Evolutionary conservation across 73 alveolate species (phyloP).

Genomic region (Uronychia setigera): DNA sequence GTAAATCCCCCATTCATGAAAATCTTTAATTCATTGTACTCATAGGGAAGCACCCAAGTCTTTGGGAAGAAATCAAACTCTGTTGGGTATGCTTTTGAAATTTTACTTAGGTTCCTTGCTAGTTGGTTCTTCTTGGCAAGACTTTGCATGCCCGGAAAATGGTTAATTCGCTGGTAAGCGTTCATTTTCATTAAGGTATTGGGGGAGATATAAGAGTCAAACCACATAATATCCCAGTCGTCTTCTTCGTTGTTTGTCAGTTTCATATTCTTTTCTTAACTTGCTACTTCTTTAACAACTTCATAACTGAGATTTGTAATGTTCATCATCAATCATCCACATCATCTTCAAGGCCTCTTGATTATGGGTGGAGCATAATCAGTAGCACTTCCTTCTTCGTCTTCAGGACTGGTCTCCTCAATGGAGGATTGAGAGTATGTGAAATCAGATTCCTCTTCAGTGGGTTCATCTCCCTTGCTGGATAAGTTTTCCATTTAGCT

Average conservation of each 20-base stretch:
- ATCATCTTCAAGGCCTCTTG: too few species aligned
- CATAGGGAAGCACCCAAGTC: constrained; percentile 67
- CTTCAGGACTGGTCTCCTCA: too few species aligned
- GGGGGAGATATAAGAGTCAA: neutral
- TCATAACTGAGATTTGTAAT: neutral
- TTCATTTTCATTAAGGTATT: constrained; percentile 22
- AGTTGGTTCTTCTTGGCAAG: constrained; percentile 59
- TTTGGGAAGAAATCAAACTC: constrained; percentile 58
- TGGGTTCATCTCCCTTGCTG: too few species aligned
- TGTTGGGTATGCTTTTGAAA: constrained; percentile 44
- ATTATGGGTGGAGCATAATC: too few species aligned
- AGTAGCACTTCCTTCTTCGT: too few species aligned
- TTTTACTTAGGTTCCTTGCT: constrained; percentile 55
- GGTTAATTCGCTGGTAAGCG: constrained; percentile 60
- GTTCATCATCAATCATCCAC: too few species aligned
- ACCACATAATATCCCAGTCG: constrained; percentile 21
- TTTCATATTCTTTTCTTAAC: neutral
- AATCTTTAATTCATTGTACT: constrained; percentile 47
- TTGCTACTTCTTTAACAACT: constrained; percentile 3
- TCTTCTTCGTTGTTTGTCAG: neutral
- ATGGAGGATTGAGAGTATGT: too few species aligned
- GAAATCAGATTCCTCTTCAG: too few species aligned
- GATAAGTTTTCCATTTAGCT: too few species aligned
- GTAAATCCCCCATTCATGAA: constrained; percentile 8
- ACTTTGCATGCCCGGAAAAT: constrained; percentile 63